Conservation (phyloP, 306 rosid genomes). For the Sicyos baderoa region DNA sequence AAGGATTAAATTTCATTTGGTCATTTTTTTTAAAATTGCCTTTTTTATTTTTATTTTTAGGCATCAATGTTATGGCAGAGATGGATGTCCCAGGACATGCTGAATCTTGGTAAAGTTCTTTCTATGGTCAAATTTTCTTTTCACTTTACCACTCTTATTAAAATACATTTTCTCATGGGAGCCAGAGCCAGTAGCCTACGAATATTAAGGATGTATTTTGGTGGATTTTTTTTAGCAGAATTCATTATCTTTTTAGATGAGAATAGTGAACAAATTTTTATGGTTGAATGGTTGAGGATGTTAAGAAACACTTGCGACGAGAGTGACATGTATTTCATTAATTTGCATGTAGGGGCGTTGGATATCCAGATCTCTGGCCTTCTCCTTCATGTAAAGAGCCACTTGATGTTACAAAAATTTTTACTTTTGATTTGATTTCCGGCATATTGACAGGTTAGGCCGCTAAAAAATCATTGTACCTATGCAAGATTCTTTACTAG, state of each 20-base stretch:
- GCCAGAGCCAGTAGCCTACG: constrained; percentile 1
- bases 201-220: background rate
- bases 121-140: constrained; percentile 15
- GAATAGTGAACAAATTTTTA: background rate
- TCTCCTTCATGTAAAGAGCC: constrained; percentile 77
- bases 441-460: constrained; percentile 76
- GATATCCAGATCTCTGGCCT: constrained; percentile 98
- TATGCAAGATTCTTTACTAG: background rate
- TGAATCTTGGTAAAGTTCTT: constrained; percentile 63
- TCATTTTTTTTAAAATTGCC: background rate
- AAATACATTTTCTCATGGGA: background rate
- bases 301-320: background rate
- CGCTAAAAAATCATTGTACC: constrained; percentile 14
- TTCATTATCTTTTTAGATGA: background rate
- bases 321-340: background rate
- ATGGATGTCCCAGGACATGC: constrained; percentile 96
- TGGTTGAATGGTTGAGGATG: background rate
- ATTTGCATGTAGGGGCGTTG: constrained; percentile 62
- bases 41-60: constrained; percentile 30
- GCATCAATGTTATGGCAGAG: constrained; percentile 89
- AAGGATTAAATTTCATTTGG: too few relatives aligned
- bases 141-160: background rate
- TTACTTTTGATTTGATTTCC: constrained; percentile 70
- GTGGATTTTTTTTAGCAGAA: background rate
- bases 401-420: constrained; percentile 74